These are phyloP conservation scores for Aspergillus pseudotamarii DNA, from an alignment of 2,329 filamentous ascomycete species.

Conservation along the genomic window DNA sequence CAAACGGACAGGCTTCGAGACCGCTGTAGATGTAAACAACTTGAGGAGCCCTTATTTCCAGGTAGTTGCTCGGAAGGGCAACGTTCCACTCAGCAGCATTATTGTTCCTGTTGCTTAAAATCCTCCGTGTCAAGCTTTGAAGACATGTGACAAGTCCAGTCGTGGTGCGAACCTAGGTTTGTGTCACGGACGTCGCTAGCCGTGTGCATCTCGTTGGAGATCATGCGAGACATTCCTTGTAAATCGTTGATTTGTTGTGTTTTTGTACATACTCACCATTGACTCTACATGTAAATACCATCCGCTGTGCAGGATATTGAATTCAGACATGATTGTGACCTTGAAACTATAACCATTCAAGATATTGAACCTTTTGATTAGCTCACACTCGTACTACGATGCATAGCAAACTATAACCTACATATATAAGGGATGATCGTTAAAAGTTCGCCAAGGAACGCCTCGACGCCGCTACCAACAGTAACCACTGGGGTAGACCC, in stretches of 20 bases:
- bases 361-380: too few species aligned
- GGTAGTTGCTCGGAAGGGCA: conserved; percentile 33
- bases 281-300: background rate
- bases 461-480: too few species aligned
- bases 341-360: too few species aligned
- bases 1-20: conserved; percentile 34
- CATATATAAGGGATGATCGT: too few species aligned
- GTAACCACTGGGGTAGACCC: background rate
- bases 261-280: background rate
- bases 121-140: background rate
- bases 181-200: background rate
- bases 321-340: background rate
- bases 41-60: conserved; percentile 26
- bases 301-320: background rate
- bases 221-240: background rate
- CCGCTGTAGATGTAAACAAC: conserved; percentile 20
- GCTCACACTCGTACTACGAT: too few species aligned
- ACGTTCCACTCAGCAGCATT: conserved; percentile 26
- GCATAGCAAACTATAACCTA: too few species aligned
- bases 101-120: conserved; percentile 10
- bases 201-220: background rate
- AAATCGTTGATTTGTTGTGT: background rate
- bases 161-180: background rate
- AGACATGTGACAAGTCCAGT: conserved; percentile 9
- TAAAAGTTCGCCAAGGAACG: too few species aligned